Conservation (phyloP, 2,329 filamentous ascomycete genomes). For the Sporothrix inflata region DNA sequence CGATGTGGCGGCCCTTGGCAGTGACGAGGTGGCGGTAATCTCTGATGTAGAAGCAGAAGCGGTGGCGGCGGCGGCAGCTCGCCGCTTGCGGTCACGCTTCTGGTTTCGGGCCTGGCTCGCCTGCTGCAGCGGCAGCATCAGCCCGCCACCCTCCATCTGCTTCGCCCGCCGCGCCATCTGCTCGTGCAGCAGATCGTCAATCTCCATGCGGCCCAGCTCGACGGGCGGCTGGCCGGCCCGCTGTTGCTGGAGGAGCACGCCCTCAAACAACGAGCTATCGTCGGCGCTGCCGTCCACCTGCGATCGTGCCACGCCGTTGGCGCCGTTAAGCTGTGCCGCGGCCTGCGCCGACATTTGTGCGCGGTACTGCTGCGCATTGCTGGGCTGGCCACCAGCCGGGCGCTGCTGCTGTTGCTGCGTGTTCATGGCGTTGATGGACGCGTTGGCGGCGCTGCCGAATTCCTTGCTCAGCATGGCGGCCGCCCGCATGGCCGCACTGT, state of each 20-base stretch:
- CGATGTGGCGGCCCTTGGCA: not conserved
- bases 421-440: constrained; percentile 65
- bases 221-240: constrained; percentile 56
- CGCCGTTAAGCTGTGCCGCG: constrained; percentile 49
- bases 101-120: constrained; percentile 38
- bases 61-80: not conserved
- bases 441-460: constrained; percentile 66
- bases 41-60: not conserved
- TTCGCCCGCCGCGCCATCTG: constrained; percentile 68
- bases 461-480: constrained; percentile 60
- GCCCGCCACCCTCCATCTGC: constrained; percentile 72
- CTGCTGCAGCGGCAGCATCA: constrained; percentile 74
- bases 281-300: constrained; percentile 79
- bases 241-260: constrained; percentile 62
- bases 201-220: constrained; percentile 63
- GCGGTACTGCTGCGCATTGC: constrained; percentile 41
- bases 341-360: constrained; percentile 42
- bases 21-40: not conserved
- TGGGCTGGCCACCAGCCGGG: constrained; percentile 25
- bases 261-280: constrained; percentile 61
- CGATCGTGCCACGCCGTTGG: constrained; percentile 46
- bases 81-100: constrained; percentile 36
- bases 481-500: constrained; percentile 57
- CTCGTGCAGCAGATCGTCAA: constrained; percentile 70
- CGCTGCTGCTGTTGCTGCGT: constrained; percentile 33